phyloP scores from a whole-genome alignment of 2,329 filamentous ascomycete genomes.

The Teratosphaeria epicoccoides region DNA sequence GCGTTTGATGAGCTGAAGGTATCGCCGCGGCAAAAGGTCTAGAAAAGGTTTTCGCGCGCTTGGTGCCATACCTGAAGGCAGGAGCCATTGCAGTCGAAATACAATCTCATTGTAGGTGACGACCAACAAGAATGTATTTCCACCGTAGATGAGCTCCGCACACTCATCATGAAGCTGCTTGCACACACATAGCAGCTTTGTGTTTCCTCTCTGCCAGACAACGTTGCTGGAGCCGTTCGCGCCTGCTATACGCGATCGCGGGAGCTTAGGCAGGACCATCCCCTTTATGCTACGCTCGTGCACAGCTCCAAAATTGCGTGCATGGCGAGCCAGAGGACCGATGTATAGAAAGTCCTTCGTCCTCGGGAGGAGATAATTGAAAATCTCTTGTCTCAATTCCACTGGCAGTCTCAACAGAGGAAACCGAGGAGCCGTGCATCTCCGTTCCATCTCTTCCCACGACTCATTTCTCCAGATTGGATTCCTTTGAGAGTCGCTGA shows the following conservation, averaged over 20 bases:
- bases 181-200: slow-evolving; percentile 29
- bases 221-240: slow-evolving; percentile 10
- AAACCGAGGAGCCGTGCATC: slow-evolving; percentile 10
- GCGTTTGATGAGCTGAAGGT: slow-evolving; percentile 32
- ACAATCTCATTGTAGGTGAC: slow-evolving; percentile 34
- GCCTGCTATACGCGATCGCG: not conserved
- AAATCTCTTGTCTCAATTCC: slow-evolving; percentile 36
- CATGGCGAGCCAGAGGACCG: slow-evolving; percentile 19
- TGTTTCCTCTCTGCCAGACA: slow-evolving; percentile 36
- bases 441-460: slow-evolving; percentile 22
- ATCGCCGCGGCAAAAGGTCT: slow-evolving; percentile 31
- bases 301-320: slow-evolving; percentile 21
- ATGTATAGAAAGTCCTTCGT: slow-evolving; percentile 22
- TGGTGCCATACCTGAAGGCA: slow-evolving; percentile 31
- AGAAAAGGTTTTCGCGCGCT: slow-evolving; percentile 32
- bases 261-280: slow-evolving; percentile 12
- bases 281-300: slow-evolving; percentile 18
- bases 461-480: slow-evolving; percentile 17
- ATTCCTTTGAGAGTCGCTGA: slow-evolving; percentile 3
- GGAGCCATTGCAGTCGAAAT: slow-evolving; percentile 35
- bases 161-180: slow-evolving; percentile 36
- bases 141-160: slow-evolving; percentile 36
- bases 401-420: slow-evolving; percentile 31
- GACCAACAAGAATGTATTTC: slow-evolving; percentile 37
- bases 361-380: slow-evolving; percentile 31